Evolutionary conservation across 176 grass and related monocot species (phyloP).

Genomic region (Chrysopogon serrulatus): DNA sequence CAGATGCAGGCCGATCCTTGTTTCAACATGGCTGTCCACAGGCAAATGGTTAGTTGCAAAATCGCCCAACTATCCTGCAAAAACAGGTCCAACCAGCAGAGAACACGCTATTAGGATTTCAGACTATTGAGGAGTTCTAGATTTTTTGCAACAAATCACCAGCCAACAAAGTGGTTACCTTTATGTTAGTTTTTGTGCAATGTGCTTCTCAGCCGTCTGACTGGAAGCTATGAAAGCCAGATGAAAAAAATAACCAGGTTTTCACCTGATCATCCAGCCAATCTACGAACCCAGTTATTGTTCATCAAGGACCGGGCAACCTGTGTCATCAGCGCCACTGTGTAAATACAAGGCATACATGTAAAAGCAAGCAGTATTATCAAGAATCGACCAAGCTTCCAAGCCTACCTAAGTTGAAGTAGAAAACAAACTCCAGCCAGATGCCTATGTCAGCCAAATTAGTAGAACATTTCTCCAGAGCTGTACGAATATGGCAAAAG

Average conservation of each 20-base stretch:
- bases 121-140: neutral
- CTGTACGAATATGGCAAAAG: slow-evolving; percentile 65
- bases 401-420: neutral
- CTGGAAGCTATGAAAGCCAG: slow-evolving; percentile 10
- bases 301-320: neutral
- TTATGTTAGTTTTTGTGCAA: slow-evolving; percentile 34
- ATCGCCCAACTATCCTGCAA: slow-evolving; percentile 46
- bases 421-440: neutral
- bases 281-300: neutral
- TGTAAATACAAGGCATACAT: slow-evolving; percentile 20
- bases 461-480: slow-evolving; percentile 49
- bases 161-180: slow-evolving; percentile 35
- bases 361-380: neutral
- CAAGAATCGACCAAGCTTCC: neutral
- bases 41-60: slow-evolving; percentile 51
- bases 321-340: slow-evolving; percentile 1
- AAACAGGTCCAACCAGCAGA: neutral
- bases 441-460: neutral
- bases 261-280: slow-evolving; percentile 31
- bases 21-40: neutral
- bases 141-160: neutral
- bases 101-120: neutral
- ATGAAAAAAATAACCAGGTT: slow-evolving; percentile 23
- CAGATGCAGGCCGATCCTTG: slow-evolving; percentile 17
- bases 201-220: neutral